Evolutionary conservation across 371 early-diverging fungal genomes (phyloP).

Genomic region (Mortierella sp.): DNA sequence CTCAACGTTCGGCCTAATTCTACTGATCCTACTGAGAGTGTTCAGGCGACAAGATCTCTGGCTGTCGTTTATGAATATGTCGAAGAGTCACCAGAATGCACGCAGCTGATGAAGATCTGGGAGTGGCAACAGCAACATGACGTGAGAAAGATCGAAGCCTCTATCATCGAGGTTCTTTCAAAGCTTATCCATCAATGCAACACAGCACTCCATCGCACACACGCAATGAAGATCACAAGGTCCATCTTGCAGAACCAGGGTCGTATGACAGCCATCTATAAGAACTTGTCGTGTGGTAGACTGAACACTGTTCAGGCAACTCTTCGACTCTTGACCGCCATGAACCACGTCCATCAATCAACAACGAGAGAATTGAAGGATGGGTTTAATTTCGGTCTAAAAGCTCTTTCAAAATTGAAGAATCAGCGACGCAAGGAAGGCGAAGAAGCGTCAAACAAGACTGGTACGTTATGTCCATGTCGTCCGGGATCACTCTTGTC

Average conservation of each 20-base stretch:
- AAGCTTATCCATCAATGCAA: constrained; percentile 53
- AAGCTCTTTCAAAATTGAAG: constrained; percentile 36
- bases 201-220: constrained; percentile 42
- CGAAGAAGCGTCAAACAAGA: constrained; percentile 26
- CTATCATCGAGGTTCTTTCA: constrained; percentile 42
- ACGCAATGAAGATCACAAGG: constrained; percentile 46
- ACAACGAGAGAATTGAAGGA: constrained; percentile 52
- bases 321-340: constrained; percentile 59
- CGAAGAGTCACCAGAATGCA: constrained; percentile 49
- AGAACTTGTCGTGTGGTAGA: constrained; percentile 45
- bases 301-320: constrained; percentile 53
- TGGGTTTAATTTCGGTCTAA: constrained; percentile 47
- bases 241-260: constrained; percentile 45
- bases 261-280: constrained; percentile 46
- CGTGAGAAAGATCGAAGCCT: constrained; percentile 83
- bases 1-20: constrained; percentile 52
- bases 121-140: constrained; percentile 77
- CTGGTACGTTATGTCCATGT: constrained; percentile 18
- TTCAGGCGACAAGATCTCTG: constrained; percentile 36
- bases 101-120: constrained; percentile 51
- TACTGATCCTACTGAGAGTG: constrained; percentile 41
- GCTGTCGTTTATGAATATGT: constrained; percentile 39
- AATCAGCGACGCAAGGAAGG: constrained; percentile 44
- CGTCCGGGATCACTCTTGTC: not conserved
- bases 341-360: constrained; percentile 55